Conservation (phyloP, 139 green algal species). For the Chlorella sp. region DNA sequence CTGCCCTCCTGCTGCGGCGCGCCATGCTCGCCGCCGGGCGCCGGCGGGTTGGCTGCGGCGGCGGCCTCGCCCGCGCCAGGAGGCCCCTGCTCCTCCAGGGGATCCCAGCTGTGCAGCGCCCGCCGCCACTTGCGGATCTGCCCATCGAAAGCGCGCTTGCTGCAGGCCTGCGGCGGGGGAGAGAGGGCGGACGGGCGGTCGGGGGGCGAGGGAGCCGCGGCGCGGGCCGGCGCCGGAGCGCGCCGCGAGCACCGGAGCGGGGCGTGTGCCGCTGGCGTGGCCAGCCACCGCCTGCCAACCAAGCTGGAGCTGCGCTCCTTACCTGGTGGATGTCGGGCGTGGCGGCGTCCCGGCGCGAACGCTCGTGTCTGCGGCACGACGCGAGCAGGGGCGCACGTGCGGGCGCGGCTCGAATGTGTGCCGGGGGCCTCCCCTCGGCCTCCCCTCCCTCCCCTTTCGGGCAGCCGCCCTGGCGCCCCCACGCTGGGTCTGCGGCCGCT, state of each 20-base stretch:
- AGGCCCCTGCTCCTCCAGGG: constrained; percentile 6
- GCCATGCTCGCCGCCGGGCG: not conserved
- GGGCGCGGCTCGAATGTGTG: too few species aligned
- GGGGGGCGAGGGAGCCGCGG: not conserved
- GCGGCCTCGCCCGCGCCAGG: not conserved
- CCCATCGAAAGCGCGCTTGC: constrained; percentile 59
- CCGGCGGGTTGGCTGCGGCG: not conserved
- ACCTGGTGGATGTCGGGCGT: constrained; percentile 67
- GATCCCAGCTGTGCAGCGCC: constrained; percentile 55
- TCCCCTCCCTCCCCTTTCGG: too few species aligned
- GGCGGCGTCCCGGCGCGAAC: constrained; percentile 42
- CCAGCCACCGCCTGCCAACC: too few species aligned
- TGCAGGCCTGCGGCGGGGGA: constrained; percentile 33
- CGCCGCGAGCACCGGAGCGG: too few species aligned
- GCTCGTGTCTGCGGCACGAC: constrained; percentile 51
- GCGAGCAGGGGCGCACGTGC: not conserved
- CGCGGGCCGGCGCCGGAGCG: too few species aligned
- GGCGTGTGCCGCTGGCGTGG: too few species aligned
- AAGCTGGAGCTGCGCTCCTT: too few species aligned
- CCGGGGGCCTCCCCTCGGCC: too few species aligned
- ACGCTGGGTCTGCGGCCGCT: too few species aligned
- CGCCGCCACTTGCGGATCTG: constrained; percentile 56
- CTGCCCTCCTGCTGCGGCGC: not conserved
- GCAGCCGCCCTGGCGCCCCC: too few species aligned
- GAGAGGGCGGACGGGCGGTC: not conserved